Base-by-base conservation (phyloP, 345 rosid genomes). In the Acer yangbiense region DNA sequence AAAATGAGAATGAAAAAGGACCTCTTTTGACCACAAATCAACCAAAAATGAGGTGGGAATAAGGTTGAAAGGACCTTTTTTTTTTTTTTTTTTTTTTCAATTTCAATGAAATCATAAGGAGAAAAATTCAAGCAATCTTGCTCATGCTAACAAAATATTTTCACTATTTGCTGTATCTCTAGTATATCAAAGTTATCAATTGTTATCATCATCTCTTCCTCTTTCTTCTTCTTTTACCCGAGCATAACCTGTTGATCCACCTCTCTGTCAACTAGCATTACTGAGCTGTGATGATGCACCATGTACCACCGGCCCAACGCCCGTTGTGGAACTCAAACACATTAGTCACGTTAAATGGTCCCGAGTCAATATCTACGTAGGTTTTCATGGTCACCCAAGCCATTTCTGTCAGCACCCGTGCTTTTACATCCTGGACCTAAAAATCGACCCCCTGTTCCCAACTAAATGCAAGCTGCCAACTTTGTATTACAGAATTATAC, bases 341-440 rank as follows among this genome's bases (percentile, higher is more conserved):
- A n/a, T n/a, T n/a, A 29, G 98, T 94, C 80, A 97, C 85, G 69
- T 85, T 87, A 81, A 90, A 91, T 1, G 97, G 89, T 60, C 93
- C 94, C 4, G 76, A 77, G 8, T 89, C 98, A 81, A 90, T 77
- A 76, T 91, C 94, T 60, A 90, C 79, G 39, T 85, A 89, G 58
- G 93, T 86, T 83, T 90, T 92, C 98, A 96, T 91, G 18, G 95
- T 90, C 62, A 92, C 93, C 99, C 99, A 96, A 69, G 99, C 99
- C 95, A 92, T 88, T 80, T 89, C 98, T 5, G 89, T 82, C 79
- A 91, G 86, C 73, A 94, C 98, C 73, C 99, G 86, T 43, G 86
- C 90, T 29, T 95, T 87, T 23, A 96, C 98, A 4, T 92, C 93
- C 66, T 86, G 86, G 52, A 94, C 92, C 87, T 89, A 97, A 78